Evolutionary conservation across 2,329 filamentous ascomycete species (phyloP), one percentile per base, ranked within the genome.

Genomic region (Myriosclerotinia duriaeana): DNA sequence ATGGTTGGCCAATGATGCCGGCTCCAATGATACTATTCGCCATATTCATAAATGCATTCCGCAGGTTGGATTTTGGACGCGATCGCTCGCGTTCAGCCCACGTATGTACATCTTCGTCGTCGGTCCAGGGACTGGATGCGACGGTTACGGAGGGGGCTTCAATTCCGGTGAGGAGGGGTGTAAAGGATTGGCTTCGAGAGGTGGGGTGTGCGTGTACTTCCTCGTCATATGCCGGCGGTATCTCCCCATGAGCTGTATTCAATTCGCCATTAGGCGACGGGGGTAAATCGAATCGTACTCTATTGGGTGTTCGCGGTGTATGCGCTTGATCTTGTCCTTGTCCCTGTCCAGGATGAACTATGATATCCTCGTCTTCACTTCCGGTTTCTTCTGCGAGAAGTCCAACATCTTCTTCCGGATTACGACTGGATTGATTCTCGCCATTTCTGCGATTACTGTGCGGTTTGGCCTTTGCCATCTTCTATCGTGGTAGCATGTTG

Each of bases 31-130:
- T 99, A 74, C 91, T 96, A 81, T 99, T 99, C 70, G 95, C 94
- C 95, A 99, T 99, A 80, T 99, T 99, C 93, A 98, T 97, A 73
- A 99, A 98, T 3, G 95, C 94, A 76, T 90, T 92, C 69, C 85
- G 84, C 79, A 98, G 84, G 6, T 90, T 90, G 67, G 92, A 96
- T 79, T 94, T 94, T 56, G 94, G 93, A 66, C 93, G 84, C 9
- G 60, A 74, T 66, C 83, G 81, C 76, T 88, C 85, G 44, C 81
- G 79, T 72, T 84, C 82, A 6, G 82, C 83, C 78, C 82, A 83
- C 53, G 80, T 75, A 63, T 81, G 77, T 36, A 81, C 78, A 71
- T 82, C 80, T 53, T 79, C 77, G 55, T 75, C 76, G 68, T 74
- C 73, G 40, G 76, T 76, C 70, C 79, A 75, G 34, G 72, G 73